Percentiles rank a stretch among this genome's conserved stretches.
These are phyloP conservation scores for Penicillium sp. DNA, from an alignment of 2,329 filamentous ascomycete genomes.

Conservation along the genomic window DNA sequence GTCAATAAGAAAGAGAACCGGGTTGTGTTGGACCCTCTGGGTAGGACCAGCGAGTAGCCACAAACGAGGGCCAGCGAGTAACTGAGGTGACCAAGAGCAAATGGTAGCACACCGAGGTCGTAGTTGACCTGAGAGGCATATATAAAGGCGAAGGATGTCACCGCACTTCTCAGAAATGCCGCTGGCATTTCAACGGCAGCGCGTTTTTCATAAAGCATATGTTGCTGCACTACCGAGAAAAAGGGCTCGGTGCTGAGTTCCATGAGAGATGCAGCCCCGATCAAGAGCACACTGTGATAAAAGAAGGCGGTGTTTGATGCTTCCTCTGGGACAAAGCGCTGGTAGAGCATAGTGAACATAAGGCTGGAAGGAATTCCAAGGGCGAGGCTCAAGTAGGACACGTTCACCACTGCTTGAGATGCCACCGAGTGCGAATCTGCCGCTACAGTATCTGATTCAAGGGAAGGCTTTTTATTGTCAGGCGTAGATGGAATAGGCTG, in stretches of 20 bases:
- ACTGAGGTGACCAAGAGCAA: constrained; percentile 78
- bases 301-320: constrained; percentile 63
- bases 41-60: constrained; percentile 67
- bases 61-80: constrained; percentile 68
- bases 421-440: constrained; percentile 29
- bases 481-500: constrained; percentile 50
- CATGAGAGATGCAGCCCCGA: constrained; percentile 58
- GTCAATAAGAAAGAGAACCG: constrained; percentile 67
- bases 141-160: constrained; percentile 69
- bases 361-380: constrained; percentile 65
- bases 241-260: constrained; percentile 85
- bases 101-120: constrained; percentile 75
- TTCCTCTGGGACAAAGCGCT: constrained; percentile 52
- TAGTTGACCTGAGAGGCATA: constrained; percentile 54
- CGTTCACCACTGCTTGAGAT: constrained; percentile 76
- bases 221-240: constrained; percentile 82
- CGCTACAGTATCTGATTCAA: constrained; percentile 10
- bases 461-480: constrained; percentile 12
- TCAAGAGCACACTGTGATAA: constrained; percentile 52
- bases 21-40: constrained; percentile 52
- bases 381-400: constrained; percentile 74
- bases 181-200: constrained; percentile 80
- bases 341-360: constrained; percentile 66
- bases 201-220: constrained; percentile 73
- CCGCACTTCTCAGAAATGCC: constrained; percentile 71